Percentiles rank a stretch among this genome's conserved stretches.
These are phyloP conservation scores for Dittrichia graveolens DNA, from an alignment of 129 eudicot genomes.

Conservation along the genomic window DNA sequence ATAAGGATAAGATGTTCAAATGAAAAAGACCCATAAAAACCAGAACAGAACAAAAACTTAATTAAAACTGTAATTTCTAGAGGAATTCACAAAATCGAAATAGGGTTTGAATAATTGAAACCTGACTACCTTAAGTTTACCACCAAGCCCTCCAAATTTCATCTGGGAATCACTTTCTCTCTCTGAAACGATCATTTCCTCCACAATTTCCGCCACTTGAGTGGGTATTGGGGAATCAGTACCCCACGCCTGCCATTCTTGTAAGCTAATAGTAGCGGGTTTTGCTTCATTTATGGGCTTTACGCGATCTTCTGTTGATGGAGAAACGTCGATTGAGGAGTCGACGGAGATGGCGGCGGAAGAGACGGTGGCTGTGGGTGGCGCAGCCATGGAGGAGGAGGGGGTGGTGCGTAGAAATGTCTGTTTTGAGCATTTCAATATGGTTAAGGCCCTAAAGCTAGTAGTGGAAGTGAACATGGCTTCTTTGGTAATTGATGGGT, in stretches of 20 bases:
- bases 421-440: slow-evolving; percentile 20
- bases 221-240: slow-evolving; percentile 70
- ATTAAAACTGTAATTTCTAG: neutral
- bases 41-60: neutral
- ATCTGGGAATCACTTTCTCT: slow-evolving; percentile 51
- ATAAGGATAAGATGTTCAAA: neutral
- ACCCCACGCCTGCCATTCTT: slow-evolving; percentile 97
- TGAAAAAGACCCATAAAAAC: neutral
- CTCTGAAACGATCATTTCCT: slow-evolving; percentile 63
- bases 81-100: neutral
- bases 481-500: slow-evolving; percentile 2
- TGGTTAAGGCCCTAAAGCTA: slow-evolving; percentile 29
- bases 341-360: slow-evolving; percentile 13
- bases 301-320: slow-evolving; percentile 5
- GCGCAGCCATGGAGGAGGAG: slow-evolving; percentile 33
- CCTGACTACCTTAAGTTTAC: slow-evolving; percentile 56
- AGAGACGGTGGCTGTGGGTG: slow-evolving; percentile 26
- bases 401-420: slow-evolving; percentile 17
- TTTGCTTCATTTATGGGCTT: slow-evolving; percentile 8
- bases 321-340: slow-evolving; percentile 9
- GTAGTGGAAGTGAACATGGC: slow-evolving; percentile 24
- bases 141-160: slow-evolving; percentile 88
- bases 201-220: slow-evolving; percentile 63
- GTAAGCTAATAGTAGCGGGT: slow-evolving; percentile 45
- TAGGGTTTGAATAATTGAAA: slow-evolving; percentile 13